Percentiles rank a stretch among this genome's conserved stretches.
Evolutionary conservation across 2,329 filamentous ascomycete genomes (phyloP).

Genomic region (Orbilia ellipsospora): DNA sequence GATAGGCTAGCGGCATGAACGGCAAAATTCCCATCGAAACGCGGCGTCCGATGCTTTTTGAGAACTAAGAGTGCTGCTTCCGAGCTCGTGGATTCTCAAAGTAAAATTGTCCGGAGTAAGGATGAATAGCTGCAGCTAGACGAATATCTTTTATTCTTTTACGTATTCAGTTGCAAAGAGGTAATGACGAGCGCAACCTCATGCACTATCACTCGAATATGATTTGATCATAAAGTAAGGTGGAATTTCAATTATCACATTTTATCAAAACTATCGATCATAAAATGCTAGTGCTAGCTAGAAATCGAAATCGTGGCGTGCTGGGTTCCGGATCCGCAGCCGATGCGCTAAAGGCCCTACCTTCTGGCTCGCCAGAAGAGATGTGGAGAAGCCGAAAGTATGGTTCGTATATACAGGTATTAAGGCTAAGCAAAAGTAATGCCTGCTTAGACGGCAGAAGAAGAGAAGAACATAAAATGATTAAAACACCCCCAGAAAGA

Average conservation of each 20-base stretch:
- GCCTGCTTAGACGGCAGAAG: slow-evolving; percentile 26
- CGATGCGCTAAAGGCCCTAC: slow-evolving; percentile 11
- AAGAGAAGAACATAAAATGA: slow-evolving; percentile 7
- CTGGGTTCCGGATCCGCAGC: slow-evolving; percentile 18
- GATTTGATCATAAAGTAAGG: slow-evolving; percentile 29
- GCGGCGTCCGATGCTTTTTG: neutral
- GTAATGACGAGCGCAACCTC: slow-evolving; percentile 4
- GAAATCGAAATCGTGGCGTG: neutral
- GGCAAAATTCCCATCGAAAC: slow-evolving; percentile 17
- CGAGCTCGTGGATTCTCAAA: too few relatives aligned
- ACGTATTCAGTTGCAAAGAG: slow-evolving; percentile 12
- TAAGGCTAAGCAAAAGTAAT: slow-evolving; percentile 26
- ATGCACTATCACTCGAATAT: slow-evolving; percentile 41
- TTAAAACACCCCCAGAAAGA: slow-evolving; percentile 9
- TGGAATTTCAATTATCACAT: too few relatives aligned
- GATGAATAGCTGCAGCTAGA: too few relatives aligned
- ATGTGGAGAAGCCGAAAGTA: slow-evolving; percentile 24
- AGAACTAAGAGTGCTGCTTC: too few relatives aligned
- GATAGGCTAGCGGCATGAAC: slow-evolving; percentile 46
- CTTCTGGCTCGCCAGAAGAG: slow-evolving; percentile 29
- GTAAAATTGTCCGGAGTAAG: too few relatives aligned
- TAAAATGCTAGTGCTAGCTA: neutral
- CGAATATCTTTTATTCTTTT: neutral
- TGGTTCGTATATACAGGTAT: slow-evolving; percentile 48
- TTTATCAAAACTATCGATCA: neutral